Conservation (phyloP, 768 basidiomycete genomes). For the Boletus sp. region DNA sequence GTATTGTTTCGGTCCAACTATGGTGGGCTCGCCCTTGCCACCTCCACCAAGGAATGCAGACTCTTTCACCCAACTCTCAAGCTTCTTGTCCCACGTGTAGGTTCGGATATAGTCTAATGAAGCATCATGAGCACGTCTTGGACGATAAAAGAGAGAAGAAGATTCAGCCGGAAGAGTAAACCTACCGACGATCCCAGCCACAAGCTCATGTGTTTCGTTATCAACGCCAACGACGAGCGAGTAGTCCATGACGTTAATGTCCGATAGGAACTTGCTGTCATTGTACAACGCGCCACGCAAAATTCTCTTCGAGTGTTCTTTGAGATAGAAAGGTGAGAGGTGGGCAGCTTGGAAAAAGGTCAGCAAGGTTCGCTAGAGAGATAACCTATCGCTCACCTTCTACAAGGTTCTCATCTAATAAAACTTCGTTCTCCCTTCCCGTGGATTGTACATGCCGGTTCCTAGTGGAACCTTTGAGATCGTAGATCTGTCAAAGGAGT, state of each 20-base stretch:
- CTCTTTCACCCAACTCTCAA: constrained; percentile 99
- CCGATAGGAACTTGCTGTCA: constrained; percentile 92
- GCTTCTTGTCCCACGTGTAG: constrained; percentile 97
- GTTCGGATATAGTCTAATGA: constrained; percentile 86
- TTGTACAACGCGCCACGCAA: constrained; percentile 88
- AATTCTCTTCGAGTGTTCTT: constrained; percentile 95
- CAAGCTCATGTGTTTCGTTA: constrained; percentile 81
- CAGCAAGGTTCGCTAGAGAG: background rate
- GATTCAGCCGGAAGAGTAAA: constrained; percentile 6
- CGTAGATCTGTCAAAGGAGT: constrained; percentile 69
- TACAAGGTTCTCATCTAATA: constrained; percentile 95
- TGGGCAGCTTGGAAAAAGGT: constrained; percentile 61
- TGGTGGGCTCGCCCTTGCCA: constrained; percentile 89
- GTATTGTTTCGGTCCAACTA: constrained; percentile 95
- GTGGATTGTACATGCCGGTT: constrained; percentile 93
- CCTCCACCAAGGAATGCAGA: constrained; percentile 83
- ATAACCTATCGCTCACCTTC: constrained; percentile 54
- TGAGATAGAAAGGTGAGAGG: constrained; percentile 85
- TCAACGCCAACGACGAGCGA: constrained; percentile 97
- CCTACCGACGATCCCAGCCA: constrained; percentile 95
- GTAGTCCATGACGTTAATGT: constrained; percentile 97
- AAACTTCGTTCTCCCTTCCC: constrained; percentile 87
- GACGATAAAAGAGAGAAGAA: constrained; percentile 3
- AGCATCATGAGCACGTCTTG: constrained; percentile 3
- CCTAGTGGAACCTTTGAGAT: constrained; percentile 93